Base-by-base conservation (phyloP, 169 alveolate genomes). In the Hepatocystis sp. region DNA sequence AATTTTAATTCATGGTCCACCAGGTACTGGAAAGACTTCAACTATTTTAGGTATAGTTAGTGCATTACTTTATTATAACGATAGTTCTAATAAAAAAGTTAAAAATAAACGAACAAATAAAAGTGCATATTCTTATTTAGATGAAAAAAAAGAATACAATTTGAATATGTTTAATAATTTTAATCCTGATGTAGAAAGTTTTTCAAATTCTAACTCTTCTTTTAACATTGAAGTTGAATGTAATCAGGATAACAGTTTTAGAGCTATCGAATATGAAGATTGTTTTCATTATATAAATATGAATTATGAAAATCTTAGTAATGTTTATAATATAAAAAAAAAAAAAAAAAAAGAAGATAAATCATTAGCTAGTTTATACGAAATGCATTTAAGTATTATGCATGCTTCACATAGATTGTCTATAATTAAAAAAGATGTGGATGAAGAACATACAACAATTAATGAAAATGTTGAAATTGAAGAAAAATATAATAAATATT, bases 21-120 rank as follows among this genome's bases (percentile, higher is more conserved):
- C 99, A 19, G 99, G 99, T 10, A 97, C 99, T 4, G 99, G 99
- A n/a, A 98, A 98, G 89, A 98, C 99, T 0, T 95, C 97, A 32
- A 97, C 99, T 0, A 95, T 98, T 40, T 85, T 96, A 39, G 99
- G 98, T 13, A 91, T 97, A 11, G 86, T 98, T 13, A 95, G 98
- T 68, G 94, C 95, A 13, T 67, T 96, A 34, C 67, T 92, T 49
- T 85, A 88, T 36, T 78, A 51, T 44, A 60, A 49, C 7, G 25
- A n/a, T 60, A 17, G 11, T n/a, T 5, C 27, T 7, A 36, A 36
- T 10, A 36, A 81, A 64, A 47, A 49, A 40, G 30, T 7, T 46
- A 51, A 68, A 55, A 15, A 32, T 19, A 39, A 34, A 21, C 36
- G 2, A 15, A 67, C 3, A 19, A 40, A 27, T 0, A 68, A 49